Conservation (phyloP, 2,329 filamentous ascomycete species). For the Claviceps sorghi region DNA sequence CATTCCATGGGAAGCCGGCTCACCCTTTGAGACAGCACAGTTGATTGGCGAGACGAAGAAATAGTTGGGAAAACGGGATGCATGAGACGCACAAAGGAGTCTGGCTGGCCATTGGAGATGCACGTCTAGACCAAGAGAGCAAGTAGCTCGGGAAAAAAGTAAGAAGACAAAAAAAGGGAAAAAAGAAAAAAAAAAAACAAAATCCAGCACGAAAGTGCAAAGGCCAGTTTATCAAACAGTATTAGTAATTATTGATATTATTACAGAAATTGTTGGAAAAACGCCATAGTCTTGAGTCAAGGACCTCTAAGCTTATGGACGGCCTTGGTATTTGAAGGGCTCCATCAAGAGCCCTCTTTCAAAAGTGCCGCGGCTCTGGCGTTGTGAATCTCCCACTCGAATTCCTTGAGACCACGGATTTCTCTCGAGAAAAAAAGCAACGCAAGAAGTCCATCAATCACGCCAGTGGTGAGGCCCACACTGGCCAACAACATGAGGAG, state of each 20-base stretch:
- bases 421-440: slow-evolving; percentile 78
- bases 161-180: background rate
- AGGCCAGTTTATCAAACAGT: background rate
- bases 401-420: slow-evolving; percentile 70
- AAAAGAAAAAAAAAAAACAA: background rate
- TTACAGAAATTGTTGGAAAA: background rate
- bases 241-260: slow-evolving; percentile 2
- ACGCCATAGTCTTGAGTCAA: background rate
- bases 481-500: slow-evolving; percentile 66
- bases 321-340: no score
- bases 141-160: background rate
- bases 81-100: background rate
- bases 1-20: background rate
- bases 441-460: slow-evolving; percentile 73
- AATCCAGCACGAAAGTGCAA: background rate
- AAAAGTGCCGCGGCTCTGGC: slow-evolving; percentile 32
- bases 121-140: no score
- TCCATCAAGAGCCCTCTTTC: background rate
- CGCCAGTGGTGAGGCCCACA: slow-evolving; percentile 60
- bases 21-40: background rate
- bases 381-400: slow-evolving; percentile 80
- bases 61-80: background rate
- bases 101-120: background rate
- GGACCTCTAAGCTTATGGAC: background rate
- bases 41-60: background rate